Conservation (phyloP, 495 filamentous ascomycete genomes). For the Hyaloscypha bicolor region DNA sequence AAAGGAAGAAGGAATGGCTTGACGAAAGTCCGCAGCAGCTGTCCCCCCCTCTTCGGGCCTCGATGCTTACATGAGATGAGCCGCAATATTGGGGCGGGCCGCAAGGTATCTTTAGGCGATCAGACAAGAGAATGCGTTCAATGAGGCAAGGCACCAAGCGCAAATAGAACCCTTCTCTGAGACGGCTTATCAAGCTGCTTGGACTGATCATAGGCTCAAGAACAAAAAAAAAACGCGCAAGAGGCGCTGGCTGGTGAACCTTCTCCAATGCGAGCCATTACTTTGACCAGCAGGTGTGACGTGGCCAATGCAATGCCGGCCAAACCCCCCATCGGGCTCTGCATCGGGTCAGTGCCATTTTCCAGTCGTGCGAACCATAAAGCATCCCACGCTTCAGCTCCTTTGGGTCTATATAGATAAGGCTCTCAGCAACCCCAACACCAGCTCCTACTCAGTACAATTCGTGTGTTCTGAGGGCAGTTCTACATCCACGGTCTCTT, state of each 20-base stretch:
- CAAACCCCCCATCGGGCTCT: too few species aligned
- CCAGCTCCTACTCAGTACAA: not conserved
- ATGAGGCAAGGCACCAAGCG: not conserved
- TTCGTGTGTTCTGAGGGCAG: not conserved
- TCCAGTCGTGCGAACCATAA: not conserved
- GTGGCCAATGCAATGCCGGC: too few species aligned
- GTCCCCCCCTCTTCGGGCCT: not conserved
- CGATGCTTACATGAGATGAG: conserved; percentile 5
- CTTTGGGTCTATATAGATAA: not conserved
- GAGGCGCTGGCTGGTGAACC: not conserved
- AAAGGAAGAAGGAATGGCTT: not conserved
- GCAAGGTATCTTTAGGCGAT: not conserved
- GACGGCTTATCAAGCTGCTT: not conserved
- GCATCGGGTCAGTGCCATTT: not conserved
- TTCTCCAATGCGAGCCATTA: not conserved
- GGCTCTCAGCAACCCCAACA: not conserved
- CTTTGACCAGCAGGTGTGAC: too few species aligned
- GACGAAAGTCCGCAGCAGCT: too few species aligned
- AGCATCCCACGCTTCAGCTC: not conserved
- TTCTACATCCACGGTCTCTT: not conserved
- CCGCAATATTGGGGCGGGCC: not conserved
- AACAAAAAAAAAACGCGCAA: not conserved
- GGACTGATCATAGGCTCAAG: not conserved
- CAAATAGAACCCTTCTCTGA: not conserved
- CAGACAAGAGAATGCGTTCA: not conserved